Percentiles rank a stretch among this genome's conserved stretches.
These are phyloP conservation scores for Geoglossum glabrum DNA, from an alignment of 495 filamentous ascomycete genomes.

Conservation along the genomic window DNA sequence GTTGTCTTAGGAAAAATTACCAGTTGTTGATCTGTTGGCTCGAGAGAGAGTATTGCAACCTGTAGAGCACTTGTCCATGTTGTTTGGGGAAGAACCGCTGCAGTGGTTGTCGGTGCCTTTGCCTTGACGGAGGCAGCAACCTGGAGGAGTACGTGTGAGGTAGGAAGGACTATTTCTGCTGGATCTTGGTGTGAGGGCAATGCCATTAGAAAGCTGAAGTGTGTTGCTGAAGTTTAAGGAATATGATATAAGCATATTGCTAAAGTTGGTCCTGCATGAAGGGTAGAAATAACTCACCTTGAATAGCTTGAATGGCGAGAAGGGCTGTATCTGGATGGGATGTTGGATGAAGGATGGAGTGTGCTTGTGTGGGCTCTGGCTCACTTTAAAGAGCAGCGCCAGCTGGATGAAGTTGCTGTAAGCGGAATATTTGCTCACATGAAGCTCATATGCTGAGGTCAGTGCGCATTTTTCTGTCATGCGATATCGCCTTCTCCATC, in stretches of 20 bases:
- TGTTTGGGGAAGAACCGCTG: background rate
- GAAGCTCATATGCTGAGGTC: no score
- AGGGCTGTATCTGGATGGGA: background rate
- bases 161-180: background rate
- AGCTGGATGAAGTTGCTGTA: background rate
- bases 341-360: no score
- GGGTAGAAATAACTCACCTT: slow-evolving; percentile 1
- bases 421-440: no score
- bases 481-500: no score
- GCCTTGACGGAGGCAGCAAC: background rate
- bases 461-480: no score
- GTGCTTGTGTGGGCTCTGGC: background rate
- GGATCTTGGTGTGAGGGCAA: slow-evolving; percentile 1
- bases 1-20: slow-evolving; percentile 2
- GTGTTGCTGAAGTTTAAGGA: background rate
- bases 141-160: background rate
- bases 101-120: background rate
- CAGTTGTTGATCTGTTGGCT: background rate
- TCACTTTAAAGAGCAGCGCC: background rate
- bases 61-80: background rate
- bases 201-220: background rate
- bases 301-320: background rate
- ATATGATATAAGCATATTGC: background rate
- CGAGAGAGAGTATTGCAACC: background rate
- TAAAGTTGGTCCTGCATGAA: slow-evolving; percentile 1